These are phyloP conservation scores for Trichoderma koningiopsis DNA, from an alignment of 2,329 filamentous ascomycete genomes.

Conservation along the genomic window DNA sequence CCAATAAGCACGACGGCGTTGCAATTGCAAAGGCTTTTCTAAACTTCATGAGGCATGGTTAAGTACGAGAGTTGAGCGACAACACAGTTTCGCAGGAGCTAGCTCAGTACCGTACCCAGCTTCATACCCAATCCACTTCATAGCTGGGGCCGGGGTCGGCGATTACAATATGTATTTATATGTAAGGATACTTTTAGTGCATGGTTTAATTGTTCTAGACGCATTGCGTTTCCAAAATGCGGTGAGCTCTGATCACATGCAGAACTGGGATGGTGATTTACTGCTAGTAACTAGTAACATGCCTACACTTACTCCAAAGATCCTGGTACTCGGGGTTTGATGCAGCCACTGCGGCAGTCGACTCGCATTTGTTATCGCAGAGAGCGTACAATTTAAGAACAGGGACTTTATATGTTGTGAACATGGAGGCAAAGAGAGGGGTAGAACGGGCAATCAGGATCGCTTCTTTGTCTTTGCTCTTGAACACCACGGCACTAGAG, in stretches of 20 bases:
- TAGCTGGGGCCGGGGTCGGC: neutral
- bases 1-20: constrained; percentile 76
- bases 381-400: neutral
- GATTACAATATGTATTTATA: neutral
- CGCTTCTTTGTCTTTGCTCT: neutral
- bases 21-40: constrained; percentile 73
- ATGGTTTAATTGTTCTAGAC: constrained; percentile 3
- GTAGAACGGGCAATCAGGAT: neutral
- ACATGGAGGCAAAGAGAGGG: neutral
- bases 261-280: neutral
- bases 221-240: constrained; percentile 16
- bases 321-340: neutral
- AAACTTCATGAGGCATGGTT: constrained; percentile 68
- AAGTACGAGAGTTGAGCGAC: neutral
- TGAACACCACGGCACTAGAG: neutral
- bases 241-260: constrained; percentile 15
- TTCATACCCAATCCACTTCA: neutral
- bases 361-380: neutral
- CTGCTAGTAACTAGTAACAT: neutral
- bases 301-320: neutral
- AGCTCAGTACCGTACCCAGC: neutral
- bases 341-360: neutral
- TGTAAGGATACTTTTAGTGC: constrained; percentile 1
- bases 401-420: neutral
- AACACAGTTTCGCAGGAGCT: neutral